phyloP scores from a whole-genome alignment of 768 basidiomycete species.

The Thelephora ganbajun region DNA sequence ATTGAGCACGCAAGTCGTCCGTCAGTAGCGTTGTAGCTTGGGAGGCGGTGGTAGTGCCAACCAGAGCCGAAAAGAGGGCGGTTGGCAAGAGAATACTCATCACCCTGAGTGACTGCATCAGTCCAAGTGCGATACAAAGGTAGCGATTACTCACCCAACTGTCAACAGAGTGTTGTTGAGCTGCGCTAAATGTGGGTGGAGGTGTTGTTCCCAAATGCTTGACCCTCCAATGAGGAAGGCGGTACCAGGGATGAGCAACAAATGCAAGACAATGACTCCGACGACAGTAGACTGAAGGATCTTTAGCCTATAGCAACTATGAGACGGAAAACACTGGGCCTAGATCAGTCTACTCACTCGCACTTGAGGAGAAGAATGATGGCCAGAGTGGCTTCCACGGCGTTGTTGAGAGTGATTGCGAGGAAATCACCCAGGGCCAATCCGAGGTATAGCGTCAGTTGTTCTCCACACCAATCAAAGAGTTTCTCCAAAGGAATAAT shows the following conservation, averaged over 20 bases:
- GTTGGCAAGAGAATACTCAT: constrained; percentile 50
- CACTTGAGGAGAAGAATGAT: constrained; percentile 56
- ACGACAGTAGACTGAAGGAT: constrained; percentile 58
- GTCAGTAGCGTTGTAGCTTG: constrained; percentile 20
- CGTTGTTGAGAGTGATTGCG: constrained; percentile 49
- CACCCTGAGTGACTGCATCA: constrained; percentile 26
- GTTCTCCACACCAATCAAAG: constrained; percentile 53
- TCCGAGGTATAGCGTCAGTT: constrained; percentile 39
- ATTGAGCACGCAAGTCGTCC: constrained; percentile 27
- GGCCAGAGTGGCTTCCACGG: constrained; percentile 59
- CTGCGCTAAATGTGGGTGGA: constrained; percentile 51
- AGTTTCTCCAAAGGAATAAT: constrained; percentile 54
- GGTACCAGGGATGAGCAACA: constrained; percentile 56
- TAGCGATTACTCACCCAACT: constrained; percentile 35
- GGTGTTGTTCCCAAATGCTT: constrained; percentile 49
- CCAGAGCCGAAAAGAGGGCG: constrained; percentile 51
- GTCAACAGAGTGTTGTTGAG: constrained; percentile 58
- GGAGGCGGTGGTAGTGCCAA: constrained; percentile 18
- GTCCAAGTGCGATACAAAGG: not conserved
- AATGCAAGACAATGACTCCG: constrained; percentile 61
- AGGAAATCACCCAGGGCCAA: constrained; percentile 53
- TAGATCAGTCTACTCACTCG: constrained; percentile 34
- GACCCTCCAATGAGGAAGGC: constrained; percentile 63
- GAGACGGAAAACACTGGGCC: not conserved
- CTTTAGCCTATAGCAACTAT: constrained; percentile 27